A percentile compares a stretch with the other conserved stretches of the same genome.
Evolutionary conservation across 352 stramenopile genomes (phyloP).

Genomic region (Phytopythium oedochilum): DNA sequence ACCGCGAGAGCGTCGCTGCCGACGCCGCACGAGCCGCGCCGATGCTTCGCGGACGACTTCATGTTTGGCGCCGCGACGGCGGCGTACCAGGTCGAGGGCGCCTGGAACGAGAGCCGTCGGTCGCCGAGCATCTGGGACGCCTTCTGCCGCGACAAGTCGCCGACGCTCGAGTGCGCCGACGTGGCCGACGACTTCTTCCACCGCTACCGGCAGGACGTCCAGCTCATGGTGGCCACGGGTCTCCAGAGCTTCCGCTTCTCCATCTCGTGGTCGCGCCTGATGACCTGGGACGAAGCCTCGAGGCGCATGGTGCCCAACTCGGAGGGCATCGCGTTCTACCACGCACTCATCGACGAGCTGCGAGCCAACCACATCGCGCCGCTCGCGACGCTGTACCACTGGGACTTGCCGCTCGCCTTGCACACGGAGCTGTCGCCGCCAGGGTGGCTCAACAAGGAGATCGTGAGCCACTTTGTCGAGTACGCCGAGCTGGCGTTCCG

Average conservation of each 20-base stretch:
- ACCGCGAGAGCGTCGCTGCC: neutral
- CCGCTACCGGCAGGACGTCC: conserved; percentile 88
- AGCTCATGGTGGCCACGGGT: conserved; percentile 90
- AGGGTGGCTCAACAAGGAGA: conserved; percentile 61
- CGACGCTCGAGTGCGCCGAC: conserved; percentile 81
- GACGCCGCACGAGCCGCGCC: conserved; percentile 3
- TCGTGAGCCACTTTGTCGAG: conserved; percentile 67
- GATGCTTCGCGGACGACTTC: conserved; percentile 72
- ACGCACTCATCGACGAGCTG: conserved; percentile 87
- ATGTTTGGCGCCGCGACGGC: conserved; percentile 88
- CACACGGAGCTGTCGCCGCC: conserved; percentile 70
- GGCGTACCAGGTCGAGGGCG: conserved; percentile 93
- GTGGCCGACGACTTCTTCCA: conserved; percentile 94
- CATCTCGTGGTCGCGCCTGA: conserved; percentile 90
- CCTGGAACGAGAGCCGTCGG: conserved; percentile 68
- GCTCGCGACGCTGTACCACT: conserved; percentile 95
- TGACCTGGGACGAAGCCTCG: conserved; percentile 64
- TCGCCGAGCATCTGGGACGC: conserved; percentile 92
- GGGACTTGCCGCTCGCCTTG: conserved; percentile 90
- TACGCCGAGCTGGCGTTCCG: conserved; percentile 92
- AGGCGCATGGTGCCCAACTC: conserved; percentile 71
- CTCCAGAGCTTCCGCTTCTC: conserved; percentile 92
- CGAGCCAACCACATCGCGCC: conserved; percentile 74
- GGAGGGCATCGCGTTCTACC: conserved; percentile 91
- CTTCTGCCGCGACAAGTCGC: conserved; percentile 63